Percentiles rank a stretch among this genome's conserved stretches.
Conservation (phyloP, 2,329 filamentous ascomycete species). For the Cladosporium velox region DNA sequence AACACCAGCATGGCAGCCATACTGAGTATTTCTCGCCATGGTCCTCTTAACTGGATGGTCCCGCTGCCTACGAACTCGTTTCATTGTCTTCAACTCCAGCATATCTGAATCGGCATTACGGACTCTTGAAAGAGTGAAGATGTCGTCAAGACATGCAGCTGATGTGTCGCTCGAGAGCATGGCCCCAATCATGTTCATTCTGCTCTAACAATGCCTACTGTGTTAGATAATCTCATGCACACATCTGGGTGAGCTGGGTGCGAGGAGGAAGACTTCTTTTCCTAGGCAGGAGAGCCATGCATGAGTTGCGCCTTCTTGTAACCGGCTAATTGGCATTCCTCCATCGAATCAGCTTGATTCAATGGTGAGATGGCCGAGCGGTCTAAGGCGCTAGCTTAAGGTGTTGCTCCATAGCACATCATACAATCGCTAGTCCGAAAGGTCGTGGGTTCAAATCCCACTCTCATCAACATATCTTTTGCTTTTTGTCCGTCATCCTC, state of each 20-base stretch:
- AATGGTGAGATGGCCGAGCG: constrained; percentile 21
- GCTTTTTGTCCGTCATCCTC: background rate
- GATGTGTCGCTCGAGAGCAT: background rate
- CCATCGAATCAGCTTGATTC: constrained; percentile 5
- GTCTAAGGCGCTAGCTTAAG: constrained; percentile 22
- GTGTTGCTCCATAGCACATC: background rate
- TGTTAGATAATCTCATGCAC: background rate
- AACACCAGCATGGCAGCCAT: background rate
- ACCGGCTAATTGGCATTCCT: no score
- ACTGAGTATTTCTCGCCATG: background rate
- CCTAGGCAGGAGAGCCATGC: background rate
- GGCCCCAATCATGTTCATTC: background rate
- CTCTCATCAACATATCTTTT: constrained; percentile 21
- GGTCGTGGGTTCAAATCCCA: constrained; percentile 21
- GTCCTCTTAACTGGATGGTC: background rate
- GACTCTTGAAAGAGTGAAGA: no score
- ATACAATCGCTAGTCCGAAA: constrained; percentile 31
- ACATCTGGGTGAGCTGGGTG: background rate
- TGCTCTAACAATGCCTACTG: background rate
- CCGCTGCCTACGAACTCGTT: background rate
- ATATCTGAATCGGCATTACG: background rate
- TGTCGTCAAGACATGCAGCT: background rate
- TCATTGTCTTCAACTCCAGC: background rate
- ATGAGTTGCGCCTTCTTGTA: background rate
- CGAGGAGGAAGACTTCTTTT: no score